A percentile compares a stretch with the other conserved stretches of the same genome.
Conservation (phyloP, 2,329 filamentous ascomycete species). For the Arthroderma uncinatum region DNA sequence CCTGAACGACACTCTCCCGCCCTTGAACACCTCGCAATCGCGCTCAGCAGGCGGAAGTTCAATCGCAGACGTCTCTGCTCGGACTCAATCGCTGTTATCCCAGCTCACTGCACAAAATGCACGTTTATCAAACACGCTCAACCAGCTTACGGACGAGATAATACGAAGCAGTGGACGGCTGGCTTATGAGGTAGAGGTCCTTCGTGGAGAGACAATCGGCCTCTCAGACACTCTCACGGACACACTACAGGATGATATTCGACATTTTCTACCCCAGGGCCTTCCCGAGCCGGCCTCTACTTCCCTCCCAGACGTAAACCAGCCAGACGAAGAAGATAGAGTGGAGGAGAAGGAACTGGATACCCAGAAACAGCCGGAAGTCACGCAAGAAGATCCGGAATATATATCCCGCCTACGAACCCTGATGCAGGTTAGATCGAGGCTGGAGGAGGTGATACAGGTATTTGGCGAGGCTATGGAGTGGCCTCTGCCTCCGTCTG, state of each 20-base stretch:
- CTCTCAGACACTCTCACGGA: conserved; percentile 68
- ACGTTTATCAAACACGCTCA: conserved; percentile 67
- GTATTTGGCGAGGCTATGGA: conserved; percentile 93
- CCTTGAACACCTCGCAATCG: conserved; percentile 44
- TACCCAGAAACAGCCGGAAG: not conserved
- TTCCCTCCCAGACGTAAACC: conserved; percentile 3
- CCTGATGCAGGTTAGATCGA: conserved; percentile 65
- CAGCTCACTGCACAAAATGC: conserved; percentile 83
- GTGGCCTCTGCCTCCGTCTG: conserved; percentile 81
- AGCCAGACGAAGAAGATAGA: conserved; percentile 9
- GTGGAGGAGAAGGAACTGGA: conserved; percentile 6
- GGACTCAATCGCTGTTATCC: conserved; percentile 73
- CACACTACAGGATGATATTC: conserved; percentile 58
- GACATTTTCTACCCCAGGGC: conserved; percentile 54
- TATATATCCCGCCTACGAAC: conserved; percentile 72
- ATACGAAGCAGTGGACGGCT: conserved; percentile 75
- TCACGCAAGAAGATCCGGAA: conserved; percentile 40
- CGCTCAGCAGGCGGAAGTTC: conserved; percentile 42
- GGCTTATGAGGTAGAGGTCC: conserved; percentile 86
- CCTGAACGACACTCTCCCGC: conserved; percentile 67
- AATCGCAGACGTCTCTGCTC: conserved; percentile 64
- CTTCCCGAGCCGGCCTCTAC: conserved; percentile 14
- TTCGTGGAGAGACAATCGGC: conserved; percentile 78
- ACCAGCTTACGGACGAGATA: conserved; percentile 88
- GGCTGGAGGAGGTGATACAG: conserved; percentile 81